These are phyloP conservation scores for Colletotrichum lupini DNA, from an alignment of 2,329 filamentous ascomycete genomes.

Conservation along the genomic window DNA sequence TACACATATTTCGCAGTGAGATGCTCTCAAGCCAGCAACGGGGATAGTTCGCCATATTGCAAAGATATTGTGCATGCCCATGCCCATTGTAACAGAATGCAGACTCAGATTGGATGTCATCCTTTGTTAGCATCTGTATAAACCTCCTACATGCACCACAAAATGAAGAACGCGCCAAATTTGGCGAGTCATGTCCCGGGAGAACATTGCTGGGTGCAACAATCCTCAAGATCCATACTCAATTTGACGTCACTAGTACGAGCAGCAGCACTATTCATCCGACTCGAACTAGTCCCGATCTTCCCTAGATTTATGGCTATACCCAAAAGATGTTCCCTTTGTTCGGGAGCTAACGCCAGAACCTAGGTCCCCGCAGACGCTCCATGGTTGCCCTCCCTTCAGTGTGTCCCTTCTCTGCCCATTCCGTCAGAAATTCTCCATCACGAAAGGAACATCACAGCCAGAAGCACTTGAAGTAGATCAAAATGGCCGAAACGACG, in stretches of 20 bases:
- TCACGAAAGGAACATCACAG: neutral
- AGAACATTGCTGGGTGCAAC: neutral
- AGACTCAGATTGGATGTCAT: too few relatives aligned
- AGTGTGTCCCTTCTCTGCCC: neutral
- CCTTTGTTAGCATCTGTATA: too few relatives aligned
- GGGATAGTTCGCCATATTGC: too few relatives aligned
- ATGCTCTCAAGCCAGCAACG: too few relatives aligned
- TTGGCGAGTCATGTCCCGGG: neutral
- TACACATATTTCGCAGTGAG: too few relatives aligned
- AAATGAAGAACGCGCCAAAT: neutral
- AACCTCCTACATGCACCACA: neutral
- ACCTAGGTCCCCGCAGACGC: neutral
- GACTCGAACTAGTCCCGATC: neutral
- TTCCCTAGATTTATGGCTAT: neutral
- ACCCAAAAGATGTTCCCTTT: neutral
- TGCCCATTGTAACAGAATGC: neutral
- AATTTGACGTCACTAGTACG: conserved; percentile 10
- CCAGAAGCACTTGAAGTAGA: neutral
- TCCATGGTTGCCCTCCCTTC: neutral
- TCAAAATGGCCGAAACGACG: neutral
- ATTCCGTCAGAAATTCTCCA: neutral
- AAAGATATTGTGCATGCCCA: too few relatives aligned
- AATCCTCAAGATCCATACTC: neutral
- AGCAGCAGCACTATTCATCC: neutral
- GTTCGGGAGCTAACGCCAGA: neutral